Percentiles rank a stretch among this genome's conserved stretches.
These are phyloP conservation scores for Xylaria venustula DNA, from an alignment of 495 filamentous ascomycete genomes.

Conservation along the genomic window DNA sequence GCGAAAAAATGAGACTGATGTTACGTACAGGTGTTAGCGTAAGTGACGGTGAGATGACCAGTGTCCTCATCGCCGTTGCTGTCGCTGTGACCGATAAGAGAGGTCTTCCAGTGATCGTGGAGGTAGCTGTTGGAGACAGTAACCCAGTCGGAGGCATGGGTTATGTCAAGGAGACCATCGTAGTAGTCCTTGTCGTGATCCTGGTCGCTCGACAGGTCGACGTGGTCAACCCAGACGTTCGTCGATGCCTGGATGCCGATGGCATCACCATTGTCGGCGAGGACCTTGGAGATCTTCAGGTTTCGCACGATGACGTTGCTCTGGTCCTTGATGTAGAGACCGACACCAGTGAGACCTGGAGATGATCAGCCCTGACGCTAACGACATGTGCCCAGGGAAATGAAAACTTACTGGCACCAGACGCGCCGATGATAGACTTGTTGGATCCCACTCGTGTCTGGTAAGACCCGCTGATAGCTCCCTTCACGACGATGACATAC, in stretches of 20 bases:
- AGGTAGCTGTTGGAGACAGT: constrained; percentile 52
- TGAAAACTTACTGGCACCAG: constrained; percentile 25
- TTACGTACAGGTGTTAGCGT: constrained; percentile 52
- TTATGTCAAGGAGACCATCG: constrained; percentile 64
- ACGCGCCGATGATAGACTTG: constrained; percentile 54
- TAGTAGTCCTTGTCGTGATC: constrained; percentile 64
- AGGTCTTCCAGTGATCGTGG: constrained; percentile 67
- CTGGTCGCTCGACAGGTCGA: constrained; percentile 59
- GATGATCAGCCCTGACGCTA: not conserved
- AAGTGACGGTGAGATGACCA: constrained; percentile 59
- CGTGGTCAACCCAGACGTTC: constrained; percentile 70
- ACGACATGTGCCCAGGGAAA: not conserved
- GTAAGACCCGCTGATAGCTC: constrained; percentile 42
- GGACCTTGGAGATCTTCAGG: constrained; percentile 57
- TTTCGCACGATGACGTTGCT: constrained; percentile 63
- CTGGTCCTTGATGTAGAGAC: constrained; percentile 45
- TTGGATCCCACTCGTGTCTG: constrained; percentile 51
- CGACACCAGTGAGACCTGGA: constrained; percentile 43
- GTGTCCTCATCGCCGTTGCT: constrained; percentile 44
- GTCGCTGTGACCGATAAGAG: constrained; percentile 62
- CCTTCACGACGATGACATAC: constrained; percentile 50
- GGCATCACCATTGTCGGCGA: constrained; percentile 58
- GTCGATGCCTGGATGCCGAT: constrained; percentile 55
- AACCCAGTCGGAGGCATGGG: constrained; percentile 52
- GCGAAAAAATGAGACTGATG: not conserved